Base-by-base conservation (phyloP, 352 stramenopile species). In the Pythium rishiriense region DNA sequence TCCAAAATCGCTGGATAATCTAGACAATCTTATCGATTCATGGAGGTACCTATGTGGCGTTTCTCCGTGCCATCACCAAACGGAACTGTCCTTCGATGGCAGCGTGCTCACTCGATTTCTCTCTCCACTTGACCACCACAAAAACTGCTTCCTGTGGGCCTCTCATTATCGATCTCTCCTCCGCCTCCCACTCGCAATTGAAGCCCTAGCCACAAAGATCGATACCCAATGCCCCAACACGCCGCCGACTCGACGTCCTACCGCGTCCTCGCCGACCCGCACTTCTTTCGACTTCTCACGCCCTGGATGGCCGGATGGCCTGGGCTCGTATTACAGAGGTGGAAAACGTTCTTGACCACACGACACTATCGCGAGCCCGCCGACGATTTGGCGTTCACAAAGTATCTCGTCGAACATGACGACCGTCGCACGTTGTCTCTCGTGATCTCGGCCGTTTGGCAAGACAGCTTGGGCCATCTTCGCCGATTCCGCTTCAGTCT, bases 331-430 rank as follows among this genome's bases (percentile, higher is more conserved):
- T 25, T 52, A 17, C 46, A 52, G 24, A 22, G 25, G 11, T 52
- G 46, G 46, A 11, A 31, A 35, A 25, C 10, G 10, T 52, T 52
- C 19, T n/a, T n/a, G 3, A 17, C 46, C 24, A n/a, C 46, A 33
- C 24, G 46, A 37, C 8, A 9, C 22, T 37, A 35, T 14, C 46
- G 46, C 33, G 46, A 52, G 46, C 46, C 46, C 11, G 35, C 24
- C 11, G 46, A 52, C 46, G 46, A 52, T 25, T 17, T 52, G 9
- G 24, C 46, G 24, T 52, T 52, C 24, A 52, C 46, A 22, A 52
- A 52, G 19, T 35, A 35, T 10, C 24, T 52, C 24, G 46, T 52
- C 12, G 46, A 14, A n/a, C 24, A 35, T 7, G 46, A 52, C 12
- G 46, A 52, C 12, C 10, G 9, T 11, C 22, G 46, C 7, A n/a